These are phyloP conservation scores for Lactuca saligna DNA, from an alignment of 129 eudicot genomes.

Conservation along the genomic window DNA sequence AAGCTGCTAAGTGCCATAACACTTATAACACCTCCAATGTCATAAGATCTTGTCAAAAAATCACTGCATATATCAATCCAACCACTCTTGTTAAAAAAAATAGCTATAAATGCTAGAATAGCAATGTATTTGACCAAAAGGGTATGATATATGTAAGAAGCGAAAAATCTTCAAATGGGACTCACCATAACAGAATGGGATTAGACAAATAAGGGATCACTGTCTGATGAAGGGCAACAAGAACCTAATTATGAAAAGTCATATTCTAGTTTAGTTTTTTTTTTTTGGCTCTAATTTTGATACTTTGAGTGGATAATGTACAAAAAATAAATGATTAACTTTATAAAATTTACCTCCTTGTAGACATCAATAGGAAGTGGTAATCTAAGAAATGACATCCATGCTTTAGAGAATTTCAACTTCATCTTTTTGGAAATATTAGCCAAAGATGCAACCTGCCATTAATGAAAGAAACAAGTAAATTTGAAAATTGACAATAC, in stretches of 20 bases:
- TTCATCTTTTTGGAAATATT: slow-evolving; percentile 71
- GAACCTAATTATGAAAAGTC: slow-evolving; percentile 57
- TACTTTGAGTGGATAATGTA: neutral
- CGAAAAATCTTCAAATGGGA: neutral
- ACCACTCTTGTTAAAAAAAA: neutral
- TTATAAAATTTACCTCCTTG: slow-evolving; percentile 68
- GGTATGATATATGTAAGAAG: no score
- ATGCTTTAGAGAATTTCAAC: slow-evolving; percentile 76
- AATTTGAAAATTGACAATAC: neutral
- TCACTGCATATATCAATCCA: slow-evolving; percentile 65
- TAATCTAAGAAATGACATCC: slow-evolving; percentile 79
- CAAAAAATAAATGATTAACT: neutral
- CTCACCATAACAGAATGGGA: slow-evolving; percentile 77
- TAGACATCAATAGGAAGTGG: slow-evolving; percentile 89
- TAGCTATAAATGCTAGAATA: neutral
- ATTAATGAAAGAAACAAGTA: neutral
- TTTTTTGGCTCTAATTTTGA: slow-evolving; percentile 2
- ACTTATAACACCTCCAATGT: slow-evolving; percentile 94
- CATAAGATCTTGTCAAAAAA: slow-evolving; percentile 86
- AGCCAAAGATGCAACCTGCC: slow-evolving; percentile 52
- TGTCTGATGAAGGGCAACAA: slow-evolving; percentile 65
- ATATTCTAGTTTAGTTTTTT: neutral
- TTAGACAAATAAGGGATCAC: slow-evolving; percentile 84
- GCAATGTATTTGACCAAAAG: neutral
- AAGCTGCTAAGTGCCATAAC: slow-evolving; percentile 96